phyloP scores from a whole-genome alignment of 2,329 filamentous ascomycete species.

The Aspergillus spinulosporus region DNA sequence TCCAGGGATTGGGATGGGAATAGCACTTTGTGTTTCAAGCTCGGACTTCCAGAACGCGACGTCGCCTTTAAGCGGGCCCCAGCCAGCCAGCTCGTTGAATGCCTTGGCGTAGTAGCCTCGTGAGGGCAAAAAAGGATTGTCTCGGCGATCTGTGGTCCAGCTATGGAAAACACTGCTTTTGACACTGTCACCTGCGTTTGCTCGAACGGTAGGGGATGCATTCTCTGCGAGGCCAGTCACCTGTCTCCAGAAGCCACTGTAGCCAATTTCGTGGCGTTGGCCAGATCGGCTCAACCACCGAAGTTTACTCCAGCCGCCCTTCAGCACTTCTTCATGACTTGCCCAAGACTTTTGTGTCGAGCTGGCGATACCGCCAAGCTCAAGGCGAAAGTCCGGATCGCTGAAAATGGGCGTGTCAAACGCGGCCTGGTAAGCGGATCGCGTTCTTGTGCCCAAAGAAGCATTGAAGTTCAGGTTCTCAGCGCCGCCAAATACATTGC shows the following conservation, averaged over 20 bases:
- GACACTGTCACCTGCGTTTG: conserved; percentile 84
- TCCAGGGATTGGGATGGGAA: conserved; percentile 71
- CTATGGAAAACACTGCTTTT: conserved; percentile 84
- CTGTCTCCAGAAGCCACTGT: conserved; percentile 83
- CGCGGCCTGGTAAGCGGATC: conserved; percentile 84
- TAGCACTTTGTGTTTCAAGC: conserved; percentile 72
- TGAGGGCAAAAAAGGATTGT: conserved; percentile 81
- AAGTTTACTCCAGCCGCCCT: conserved; percentile 73
- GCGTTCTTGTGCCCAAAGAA: conserved; percentile 82
- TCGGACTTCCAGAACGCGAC: conserved; percentile 95
- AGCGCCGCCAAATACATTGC: conserved; percentile 92
- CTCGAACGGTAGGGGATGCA: conserved; percentile 78
- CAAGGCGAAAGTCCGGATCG: conserved; percentile 77
- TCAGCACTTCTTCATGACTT: conserved; percentile 85
- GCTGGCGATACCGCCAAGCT: conserved; percentile 77
- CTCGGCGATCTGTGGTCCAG: conserved; percentile 76
- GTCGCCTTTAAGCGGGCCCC: conserved; percentile 79
- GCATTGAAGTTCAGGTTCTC: conserved; percentile 87
- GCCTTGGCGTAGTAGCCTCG: conserved; percentile 78
- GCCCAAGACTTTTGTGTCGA: conserved; percentile 89
- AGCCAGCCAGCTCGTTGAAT: conserved; percentile 79
- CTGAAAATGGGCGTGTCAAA: conserved; percentile 80
- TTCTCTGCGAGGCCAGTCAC: conserved; percentile 73
- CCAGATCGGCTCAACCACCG: conserved; percentile 68
- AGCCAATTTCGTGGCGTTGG: conserved; percentile 74